Evolutionary conservation across 2,329 filamentous ascomycete genomes (phyloP).

Genomic region (Conoideocrella luteorostrata): DNA sequence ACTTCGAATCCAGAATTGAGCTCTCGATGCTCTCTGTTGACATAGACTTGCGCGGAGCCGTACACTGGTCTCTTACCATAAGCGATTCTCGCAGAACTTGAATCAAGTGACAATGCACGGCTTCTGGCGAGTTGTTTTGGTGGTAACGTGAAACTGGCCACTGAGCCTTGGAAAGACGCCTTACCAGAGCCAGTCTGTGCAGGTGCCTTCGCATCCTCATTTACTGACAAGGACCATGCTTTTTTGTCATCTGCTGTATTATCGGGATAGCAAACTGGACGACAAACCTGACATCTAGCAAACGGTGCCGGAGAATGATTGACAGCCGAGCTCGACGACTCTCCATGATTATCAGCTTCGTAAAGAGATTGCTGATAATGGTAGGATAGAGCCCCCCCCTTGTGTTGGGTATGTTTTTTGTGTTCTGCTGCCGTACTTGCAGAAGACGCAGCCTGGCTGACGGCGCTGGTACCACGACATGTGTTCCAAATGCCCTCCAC

Average conservation of each 20-base stretch:
- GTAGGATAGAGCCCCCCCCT: constrained; percentile 1
- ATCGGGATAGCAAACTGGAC: background rate
- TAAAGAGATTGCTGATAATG: background rate
- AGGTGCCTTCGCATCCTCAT: background rate
- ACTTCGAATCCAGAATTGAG: constrained; percentile 10
- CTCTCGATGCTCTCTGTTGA: constrained; percentile 7
- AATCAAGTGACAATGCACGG: background rate
- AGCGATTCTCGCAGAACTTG: background rate
- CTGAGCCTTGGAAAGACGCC: background rate
- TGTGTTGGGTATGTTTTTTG: background rate
- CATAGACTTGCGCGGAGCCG: constrained; percentile 11
- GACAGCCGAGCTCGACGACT: constrained; percentile 1
- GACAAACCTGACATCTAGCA: background rate
- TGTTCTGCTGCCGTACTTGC: constrained; percentile 15
- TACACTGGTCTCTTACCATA: background rate
- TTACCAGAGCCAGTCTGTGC: background rate
- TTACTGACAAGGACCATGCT: background rate
- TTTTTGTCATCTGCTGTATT: background rate
- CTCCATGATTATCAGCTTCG: background rate
- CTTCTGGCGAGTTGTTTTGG: background rate
- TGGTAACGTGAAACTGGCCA: background rate
- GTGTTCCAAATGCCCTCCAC: constrained; percentile 81
- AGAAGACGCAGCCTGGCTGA: constrained; percentile 17
- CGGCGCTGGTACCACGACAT: constrained; percentile 35
- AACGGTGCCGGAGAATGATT: constrained; percentile 3